Evolutionary conservation across 1,284 basidiomycete genomes (phyloP).

Genomic region (Cutaneotrichosporon sp.): DNA sequence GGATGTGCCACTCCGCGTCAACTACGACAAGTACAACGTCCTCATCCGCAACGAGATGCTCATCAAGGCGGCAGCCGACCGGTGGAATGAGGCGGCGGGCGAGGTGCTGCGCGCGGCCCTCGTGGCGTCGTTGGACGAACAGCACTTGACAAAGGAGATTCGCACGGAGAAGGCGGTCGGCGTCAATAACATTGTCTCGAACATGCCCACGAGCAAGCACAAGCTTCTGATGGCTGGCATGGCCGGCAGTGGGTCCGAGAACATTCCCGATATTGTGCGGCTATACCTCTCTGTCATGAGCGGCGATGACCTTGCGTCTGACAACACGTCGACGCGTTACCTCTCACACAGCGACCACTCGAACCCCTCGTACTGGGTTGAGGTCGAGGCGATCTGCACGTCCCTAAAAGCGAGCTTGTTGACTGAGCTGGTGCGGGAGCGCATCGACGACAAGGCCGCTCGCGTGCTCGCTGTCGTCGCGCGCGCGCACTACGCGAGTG

Average conservation of each 20-base stretch:
- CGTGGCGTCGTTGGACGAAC: slow-evolving; percentile 65
- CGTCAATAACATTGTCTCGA: slow-evolving; percentile 36
- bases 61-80: slow-evolving; percentile 68
- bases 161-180: slow-evolving; percentile 34
- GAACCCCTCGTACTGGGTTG: slow-evolving; percentile 64
- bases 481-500: slow-evolving; percentile 91
- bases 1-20: slow-evolving; percentile 57
- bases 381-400: slow-evolving; percentile 73
- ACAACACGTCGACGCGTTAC: slow-evolving; percentile 54
- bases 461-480: slow-evolving; percentile 78
- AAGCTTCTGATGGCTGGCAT: slow-evolving; percentile 38
- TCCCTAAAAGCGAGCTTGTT: slow-evolving; percentile 71
- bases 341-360: slow-evolving; percentile 59
- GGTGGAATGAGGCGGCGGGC: slow-evolving; percentile 73
- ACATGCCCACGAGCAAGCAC: slow-evolving; percentile 31
- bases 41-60: slow-evolving; percentile 84
- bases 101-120: slow-evolving; percentile 69
- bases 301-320: slow-evolving; percentile 40
- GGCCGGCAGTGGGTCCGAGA: slow-evolving; percentile 28
- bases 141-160: slow-evolving; percentile 50
- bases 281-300: slow-evolving; percentile 42
- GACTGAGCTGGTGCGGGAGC: slow-evolving; percentile 76
- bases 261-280: slow-evolving; percentile 35
- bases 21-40: slow-evolving; percentile 82
- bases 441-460: slow-evolving; percentile 80